phyloP scores from a whole-genome alignment of 2,329 filamentous ascomycete genomes.

The Trichoderma brevicompactum region DNA sequence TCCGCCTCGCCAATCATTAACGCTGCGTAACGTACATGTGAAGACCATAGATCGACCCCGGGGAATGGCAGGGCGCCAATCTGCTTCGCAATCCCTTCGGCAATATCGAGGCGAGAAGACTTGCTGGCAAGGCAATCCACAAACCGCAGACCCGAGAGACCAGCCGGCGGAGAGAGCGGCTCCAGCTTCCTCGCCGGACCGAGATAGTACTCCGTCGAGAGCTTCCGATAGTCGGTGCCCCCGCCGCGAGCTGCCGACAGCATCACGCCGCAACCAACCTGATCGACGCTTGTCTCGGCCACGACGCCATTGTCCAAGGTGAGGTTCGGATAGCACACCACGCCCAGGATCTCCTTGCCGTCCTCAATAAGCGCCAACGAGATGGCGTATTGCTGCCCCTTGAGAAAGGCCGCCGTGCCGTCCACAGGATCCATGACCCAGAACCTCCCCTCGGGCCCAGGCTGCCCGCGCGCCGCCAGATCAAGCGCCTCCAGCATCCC shows the following conservation, averaged over 20 bases:
- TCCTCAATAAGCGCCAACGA: constrained; percentile 62
- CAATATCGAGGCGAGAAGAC: constrained; percentile 41
- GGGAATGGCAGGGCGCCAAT: constrained; percentile 41
- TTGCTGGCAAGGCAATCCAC: constrained; percentile 43
- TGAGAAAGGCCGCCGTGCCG: constrained; percentile 65
- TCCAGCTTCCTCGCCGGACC: constrained; percentile 29
- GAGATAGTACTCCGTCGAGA: constrained; percentile 31
- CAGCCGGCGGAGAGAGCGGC: constrained; percentile 32
- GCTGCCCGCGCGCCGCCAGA: constrained; percentile 52
- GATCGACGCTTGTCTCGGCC: constrained; percentile 41
- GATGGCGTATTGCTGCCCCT: constrained; percentile 65
- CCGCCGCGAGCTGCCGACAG: constrained; percentile 42
- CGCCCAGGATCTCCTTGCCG: constrained; percentile 61
- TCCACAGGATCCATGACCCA: constrained; percentile 71
- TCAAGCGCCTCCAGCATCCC: constrained; percentile 68
- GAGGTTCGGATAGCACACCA: constrained; percentile 65
- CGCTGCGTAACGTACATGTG: constrained; percentile 46
- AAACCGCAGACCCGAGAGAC: constrained; percentile 38
- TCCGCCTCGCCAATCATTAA: constrained; percentile 45
- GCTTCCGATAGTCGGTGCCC: constrained; percentile 39
- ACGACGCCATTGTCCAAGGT: constrained; percentile 44
- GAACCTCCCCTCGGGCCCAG: constrained; percentile 47
- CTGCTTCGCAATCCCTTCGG: constrained; percentile 37
- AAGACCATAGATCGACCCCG: constrained; percentile 47
- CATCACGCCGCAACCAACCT: constrained; percentile 43